These are phyloP conservation scores for Cyclocybe cylindracea DNA, from an alignment of 768 basidiomycete species.

Conservation along the genomic window DNA sequence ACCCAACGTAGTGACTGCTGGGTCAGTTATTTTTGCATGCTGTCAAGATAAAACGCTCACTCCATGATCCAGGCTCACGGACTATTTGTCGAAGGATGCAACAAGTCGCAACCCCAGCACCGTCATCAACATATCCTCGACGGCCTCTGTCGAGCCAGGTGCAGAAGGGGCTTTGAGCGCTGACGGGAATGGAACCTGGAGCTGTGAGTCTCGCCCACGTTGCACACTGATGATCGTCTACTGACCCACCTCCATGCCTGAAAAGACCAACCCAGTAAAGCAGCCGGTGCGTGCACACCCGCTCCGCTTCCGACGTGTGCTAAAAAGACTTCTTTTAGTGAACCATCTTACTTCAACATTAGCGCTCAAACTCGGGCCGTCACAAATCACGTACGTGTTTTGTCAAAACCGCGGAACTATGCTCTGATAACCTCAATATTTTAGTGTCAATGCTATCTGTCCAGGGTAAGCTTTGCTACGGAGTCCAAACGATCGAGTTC, in stretches of 20 bases:
- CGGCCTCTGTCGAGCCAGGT: conserved; percentile 53
- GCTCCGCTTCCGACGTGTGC: background rate
- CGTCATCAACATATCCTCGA: conserved; percentile 84
- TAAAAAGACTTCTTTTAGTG: conserved; percentile 33
- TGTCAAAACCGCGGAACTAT: background rate
- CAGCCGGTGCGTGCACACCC: conserved; percentile 50
- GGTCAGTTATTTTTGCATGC: conserved; percentile 29
- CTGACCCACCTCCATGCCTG: background rate
- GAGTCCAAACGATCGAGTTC: background rate
- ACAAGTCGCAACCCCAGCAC: conserved; percentile 65
- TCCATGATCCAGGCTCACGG: conserved; percentile 43
- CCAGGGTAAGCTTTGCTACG: conserved; percentile 56
- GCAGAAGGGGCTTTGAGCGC: conserved; percentile 53
- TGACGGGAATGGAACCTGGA: conserved; percentile 70
- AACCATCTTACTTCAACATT: conserved; percentile 80
- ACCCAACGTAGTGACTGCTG: conserved; percentile 47
- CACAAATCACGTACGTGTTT: conserved; percentile 62
- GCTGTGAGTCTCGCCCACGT: conserved; percentile 54
- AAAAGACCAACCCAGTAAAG: conserved; percentile 79
- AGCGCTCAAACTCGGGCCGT: conserved; percentile 61
- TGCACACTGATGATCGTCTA: background rate
- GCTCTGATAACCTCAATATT: background rate
- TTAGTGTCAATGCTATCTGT: conserved; percentile 80
- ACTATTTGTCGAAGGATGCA: conserved; percentile 65
- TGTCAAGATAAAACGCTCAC: background rate